Conservation (phyloP, 2,329 filamentous ascomycete species). For the Xylariaceae sp. region DNA sequence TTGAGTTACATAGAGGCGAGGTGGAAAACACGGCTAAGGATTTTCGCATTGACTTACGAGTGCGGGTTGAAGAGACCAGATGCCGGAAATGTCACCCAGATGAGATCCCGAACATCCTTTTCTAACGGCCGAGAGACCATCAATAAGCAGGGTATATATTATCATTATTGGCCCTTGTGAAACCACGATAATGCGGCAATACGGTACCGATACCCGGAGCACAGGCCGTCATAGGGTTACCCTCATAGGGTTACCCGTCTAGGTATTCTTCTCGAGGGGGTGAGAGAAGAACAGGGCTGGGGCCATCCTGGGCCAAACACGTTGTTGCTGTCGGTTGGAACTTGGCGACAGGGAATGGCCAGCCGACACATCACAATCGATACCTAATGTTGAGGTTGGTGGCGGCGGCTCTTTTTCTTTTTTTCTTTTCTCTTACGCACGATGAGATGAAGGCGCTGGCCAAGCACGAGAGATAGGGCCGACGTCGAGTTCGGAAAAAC, state of each 20-base stretch:
- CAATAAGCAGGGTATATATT: background rate
- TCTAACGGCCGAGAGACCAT: conserved; percentile 5
- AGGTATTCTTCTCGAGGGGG: background rate
- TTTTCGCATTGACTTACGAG: background rate
- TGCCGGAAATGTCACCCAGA: conserved; percentile 2
- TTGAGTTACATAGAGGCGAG: conserved; percentile 1
- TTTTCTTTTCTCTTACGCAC: conserved; percentile 7
- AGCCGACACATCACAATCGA: conserved; percentile 8
- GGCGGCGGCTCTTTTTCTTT: conserved; percentile 10
- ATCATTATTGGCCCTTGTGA: background rate
- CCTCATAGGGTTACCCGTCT: background rate
- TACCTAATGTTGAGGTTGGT: conserved; percentile 6
- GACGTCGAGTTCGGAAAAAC: background rate
- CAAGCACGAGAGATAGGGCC: background rate
- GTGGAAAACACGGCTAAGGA: background rate
- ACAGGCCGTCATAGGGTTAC: background rate
- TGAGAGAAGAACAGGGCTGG: conserved; percentile 7
- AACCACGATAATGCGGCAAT: background rate
- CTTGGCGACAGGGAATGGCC: conserved; percentile 4
- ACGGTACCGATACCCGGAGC: background rate
- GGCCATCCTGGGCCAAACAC: conserved; percentile 1
- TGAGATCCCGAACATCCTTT: conserved; percentile 8
- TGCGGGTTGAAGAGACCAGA: background rate
- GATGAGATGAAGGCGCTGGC: background rate
- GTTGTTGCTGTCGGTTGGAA: conserved; percentile 2